Base-by-base conservation (phyloP, 148 eudicot genomes). In the Rhododendron vialii region DNA sequence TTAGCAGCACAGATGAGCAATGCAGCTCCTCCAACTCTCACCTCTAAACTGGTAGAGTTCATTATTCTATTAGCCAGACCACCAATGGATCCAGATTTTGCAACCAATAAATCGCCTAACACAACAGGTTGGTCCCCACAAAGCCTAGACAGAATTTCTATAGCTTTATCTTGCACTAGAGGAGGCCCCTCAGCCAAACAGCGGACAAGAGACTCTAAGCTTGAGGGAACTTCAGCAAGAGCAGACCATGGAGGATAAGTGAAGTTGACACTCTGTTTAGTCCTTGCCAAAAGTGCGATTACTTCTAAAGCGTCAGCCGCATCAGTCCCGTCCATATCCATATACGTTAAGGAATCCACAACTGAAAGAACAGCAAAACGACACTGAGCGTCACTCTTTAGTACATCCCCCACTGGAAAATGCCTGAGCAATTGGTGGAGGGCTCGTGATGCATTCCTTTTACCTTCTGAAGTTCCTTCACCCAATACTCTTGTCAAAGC, bases 391-490 rank as follows among this genome's bases (percentile, higher is more conserved):
- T 81, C 90, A n/a, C 93, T 91, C 82, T 89, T 91, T 76, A 95
- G 93, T 41, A 94, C 98, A 84, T 90, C 91, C 48, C 91, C 90
- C 17, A 92, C 90, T 59, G 94, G 93, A 90, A 92, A 93, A 90
- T 92, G 94, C 89, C 85, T 93, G 82, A 95, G 87, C 85, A 95
- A 88, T 67, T 90, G 95, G 87, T 89, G 91, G 59, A 95, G 91
- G 80, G 95, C 95, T 87, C 93, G 91, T 81, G 95, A 89, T 41
- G 97, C 95, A 85, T 89, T 91, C 88, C 87, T 93, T 90, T 94
- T 95, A 38, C 98, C 98, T 85, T 91, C 94, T 84, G 85, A 84
- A 86, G 95, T 92, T 76, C 96, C 98, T 84, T 93, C 95, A 38
- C 92, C 90, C 82, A 95, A 78, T 41, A 94, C 93, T 84, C 93